Base-by-base conservation (phyloP, 2,329 filamentous ascomycete genomes). In the Alternaria ethzedia region DNA sequence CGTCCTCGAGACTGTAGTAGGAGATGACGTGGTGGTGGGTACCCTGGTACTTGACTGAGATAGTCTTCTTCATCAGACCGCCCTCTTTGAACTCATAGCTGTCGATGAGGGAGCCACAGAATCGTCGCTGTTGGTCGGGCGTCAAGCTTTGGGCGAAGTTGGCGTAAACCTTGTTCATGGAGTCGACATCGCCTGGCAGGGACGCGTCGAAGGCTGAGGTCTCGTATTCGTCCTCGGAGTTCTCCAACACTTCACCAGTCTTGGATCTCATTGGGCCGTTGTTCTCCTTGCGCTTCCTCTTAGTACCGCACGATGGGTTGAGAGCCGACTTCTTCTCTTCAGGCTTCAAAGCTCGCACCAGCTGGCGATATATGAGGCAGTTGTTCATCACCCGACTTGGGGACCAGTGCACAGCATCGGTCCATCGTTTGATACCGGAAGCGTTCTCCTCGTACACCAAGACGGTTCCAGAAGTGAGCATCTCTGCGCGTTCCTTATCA, bases 401-500 rank as follows among this genome's bases (percentile, higher is more conserved):
- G 70, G 92, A 96, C 94, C 94, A 97, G 7, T 91, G 90, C 11
- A 95, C 88, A 13, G 94, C 94, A 71, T 97, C 94, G 0, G 94
- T 97, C 94, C 94, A 97, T 59, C 94, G 87, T 82, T 96, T 96
- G 82, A 97, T 97, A 6, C 93, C 93, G 0, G 94, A 96, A 0
- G 92, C 90, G 65, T 93, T 90, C 78, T 97, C 93, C 75, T 97
- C 93, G 79, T 97, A 97, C 69, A 97, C 92, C 80, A 97, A 96
- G 50, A 97, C 88, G 69, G 91, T 91, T 36, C 94, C 94, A 70
- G 93, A 96, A 69, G 87, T 87, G 75, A 97, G 96, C 55, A 97
- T 87, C 20, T 88, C 85, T 23, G 85, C 84, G 55, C 94, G 87
- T 80, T 97, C 94, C 55, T 93, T 87, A 73, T 97, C 94, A 78